A percentile compares a stretch with the other conserved stretches of the same genome.
Evolutionary conservation across 805 yeast species (phyloP).

Genomic region (Saturnispora serradocipensis): DNA sequence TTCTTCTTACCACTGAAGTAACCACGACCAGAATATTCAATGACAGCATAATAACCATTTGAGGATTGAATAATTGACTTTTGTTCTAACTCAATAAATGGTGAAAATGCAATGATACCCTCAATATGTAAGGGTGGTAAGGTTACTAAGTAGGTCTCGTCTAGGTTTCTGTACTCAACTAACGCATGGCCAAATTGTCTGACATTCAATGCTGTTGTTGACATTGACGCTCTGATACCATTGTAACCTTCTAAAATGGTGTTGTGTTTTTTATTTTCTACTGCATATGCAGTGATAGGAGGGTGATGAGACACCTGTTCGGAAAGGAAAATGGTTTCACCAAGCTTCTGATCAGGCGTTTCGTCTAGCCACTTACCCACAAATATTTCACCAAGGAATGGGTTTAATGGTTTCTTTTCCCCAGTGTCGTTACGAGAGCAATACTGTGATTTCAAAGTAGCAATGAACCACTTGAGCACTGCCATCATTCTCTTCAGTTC

Average conservation of each 20-base stretch:
- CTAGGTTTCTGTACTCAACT: constrained; percentile 49
- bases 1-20: constrained; percentile 94
- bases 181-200: constrained; percentile 91
- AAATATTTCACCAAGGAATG: constrained; percentile 90
- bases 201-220: constrained; percentile 68
- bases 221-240: constrained; percentile 76
- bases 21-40: constrained; percentile 88
- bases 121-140: constrained; percentile 93
- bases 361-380: constrained; percentile 77
- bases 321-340: constrained; percentile 69
- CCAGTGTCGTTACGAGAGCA: constrained; percentile 83
- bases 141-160: constrained; percentile 71
- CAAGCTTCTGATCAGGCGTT: constrained; percentile 40
- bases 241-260: constrained; percentile 80
- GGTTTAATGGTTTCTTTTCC: constrained; percentile 95
- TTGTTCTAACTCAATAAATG: constrained; percentile 91
- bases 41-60: constrained; percentile 59
- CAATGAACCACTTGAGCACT: constrained; percentile 84
- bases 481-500: constrained; percentile 63
- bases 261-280: constrained; percentile 62
- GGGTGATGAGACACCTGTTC: constrained; percentile 99
- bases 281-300: constrained; percentile 88
- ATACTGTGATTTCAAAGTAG: constrained; percentile 87
- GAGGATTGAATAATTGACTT: constrained; percentile 77
- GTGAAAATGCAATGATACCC: constrained; percentile 83